Conservation (phyloP, 192 early-diverging fungal genomes). For the Rhizoclosmatium globosum region DNA sequence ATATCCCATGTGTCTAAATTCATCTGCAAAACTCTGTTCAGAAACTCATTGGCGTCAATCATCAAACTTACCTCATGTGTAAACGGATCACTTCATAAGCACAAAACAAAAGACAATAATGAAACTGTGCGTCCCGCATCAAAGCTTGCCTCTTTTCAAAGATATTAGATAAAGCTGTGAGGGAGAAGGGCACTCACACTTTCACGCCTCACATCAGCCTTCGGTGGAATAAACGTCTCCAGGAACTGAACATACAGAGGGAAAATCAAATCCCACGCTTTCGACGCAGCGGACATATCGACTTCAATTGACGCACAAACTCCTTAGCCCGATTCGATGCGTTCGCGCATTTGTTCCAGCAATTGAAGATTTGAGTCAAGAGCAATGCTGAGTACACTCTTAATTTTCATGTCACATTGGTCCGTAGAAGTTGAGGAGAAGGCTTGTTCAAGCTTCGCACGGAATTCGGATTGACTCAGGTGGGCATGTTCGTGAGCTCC, state of each 20-base stretch:
- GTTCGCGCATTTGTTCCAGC: no score
- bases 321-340: not conserved
- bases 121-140: not conserved
- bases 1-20: not conserved
- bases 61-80: not conserved
- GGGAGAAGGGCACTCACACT: not conserved
- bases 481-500: not conserved
- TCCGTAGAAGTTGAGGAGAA: not conserved
- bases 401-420: not conserved
- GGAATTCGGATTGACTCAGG: not conserved
- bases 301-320: not conserved
- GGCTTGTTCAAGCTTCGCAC: not conserved
- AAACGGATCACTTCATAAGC: conserved; percentile 7
- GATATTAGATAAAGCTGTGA: not conserved
- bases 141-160: not conserved
- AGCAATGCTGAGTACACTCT: not conserved
- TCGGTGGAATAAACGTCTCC: not conserved
- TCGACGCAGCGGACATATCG: not conserved
- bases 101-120: conserved; percentile 7
- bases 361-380: no score
- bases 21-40: no score
- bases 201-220: not conserved
- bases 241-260: not conserved
- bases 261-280: not conserved
- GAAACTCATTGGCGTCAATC: no score